Conservation (phyloP, 2,329 filamentous ascomycete genomes). For the Ophiostoma angusticollis region DNA sequence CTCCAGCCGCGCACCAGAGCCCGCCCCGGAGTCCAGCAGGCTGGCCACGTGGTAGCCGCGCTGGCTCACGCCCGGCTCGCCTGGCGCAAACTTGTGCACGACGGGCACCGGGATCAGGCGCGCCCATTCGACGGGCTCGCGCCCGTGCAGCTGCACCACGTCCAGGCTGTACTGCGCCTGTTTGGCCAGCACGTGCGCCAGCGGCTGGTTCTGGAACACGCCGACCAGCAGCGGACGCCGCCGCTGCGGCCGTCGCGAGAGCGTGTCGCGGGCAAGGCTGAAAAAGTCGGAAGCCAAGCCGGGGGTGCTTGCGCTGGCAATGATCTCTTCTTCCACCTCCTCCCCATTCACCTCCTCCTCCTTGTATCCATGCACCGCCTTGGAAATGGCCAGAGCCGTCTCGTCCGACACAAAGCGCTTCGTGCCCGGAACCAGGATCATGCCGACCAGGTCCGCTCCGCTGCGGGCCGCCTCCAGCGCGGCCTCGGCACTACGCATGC, state of each 20-base stretch:
- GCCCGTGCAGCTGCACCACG: constrained; percentile 82
- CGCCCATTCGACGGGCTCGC: constrained; percentile 88
- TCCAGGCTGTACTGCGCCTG: constrained; percentile 68
- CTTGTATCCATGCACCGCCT: constrained; percentile 50
- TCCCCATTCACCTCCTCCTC: constrained; percentile 17
- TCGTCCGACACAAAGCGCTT: constrained; percentile 71
- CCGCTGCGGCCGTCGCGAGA: constrained; percentile 31
- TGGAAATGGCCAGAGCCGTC: constrained; percentile 67
- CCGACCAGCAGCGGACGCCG: constrained; percentile 74
- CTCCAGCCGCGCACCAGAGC: constrained; percentile 70
- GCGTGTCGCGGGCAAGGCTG: constrained; percentile 12
- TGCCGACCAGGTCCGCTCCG: constrained; percentile 84
- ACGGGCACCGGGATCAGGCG: constrained; percentile 82
- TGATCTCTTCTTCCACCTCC: not conserved
- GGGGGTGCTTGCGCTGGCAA: not conserved
- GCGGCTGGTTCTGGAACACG: constrained; percentile 83
- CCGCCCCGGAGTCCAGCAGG: constrained; percentile 75
- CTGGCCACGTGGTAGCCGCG: constrained; percentile 75
- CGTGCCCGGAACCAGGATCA: constrained; percentile 74
- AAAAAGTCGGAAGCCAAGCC: constrained; percentile 55
- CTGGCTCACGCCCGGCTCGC: constrained; percentile 54
- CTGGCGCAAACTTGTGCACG: constrained; percentile 70
- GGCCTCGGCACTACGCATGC: constrained; percentile 70
- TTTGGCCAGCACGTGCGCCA: constrained; percentile 68
- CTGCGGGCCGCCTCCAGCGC: constrained; percentile 70